Conservation (phyloP, 768 basidiomycete genomes). For the Phlebiopsis gigantea region DNA sequence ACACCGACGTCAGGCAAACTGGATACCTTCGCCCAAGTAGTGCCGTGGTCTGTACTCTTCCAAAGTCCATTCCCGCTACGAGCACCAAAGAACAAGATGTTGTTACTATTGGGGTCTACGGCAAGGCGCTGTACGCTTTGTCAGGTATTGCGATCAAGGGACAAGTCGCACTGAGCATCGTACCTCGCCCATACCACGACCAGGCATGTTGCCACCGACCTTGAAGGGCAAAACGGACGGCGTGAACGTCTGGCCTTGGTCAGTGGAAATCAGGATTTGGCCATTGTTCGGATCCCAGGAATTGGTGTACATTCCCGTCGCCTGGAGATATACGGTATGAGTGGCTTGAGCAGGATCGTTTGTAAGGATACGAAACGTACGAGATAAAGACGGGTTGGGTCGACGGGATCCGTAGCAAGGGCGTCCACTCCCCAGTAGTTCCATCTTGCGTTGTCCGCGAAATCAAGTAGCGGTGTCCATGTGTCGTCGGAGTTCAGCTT, state of each 20-base stretch:
- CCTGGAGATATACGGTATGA: constrained; percentile 26
- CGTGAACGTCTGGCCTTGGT: constrained; percentile 53
- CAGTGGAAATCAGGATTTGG: constrained; percentile 55
- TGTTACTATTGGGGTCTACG: constrained; percentile 59
- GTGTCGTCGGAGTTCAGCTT: constrained; percentile 54
- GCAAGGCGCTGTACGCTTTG: constrained; percentile 41
- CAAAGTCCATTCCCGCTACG: constrained; percentile 61
- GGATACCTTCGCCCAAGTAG: constrained; percentile 53
- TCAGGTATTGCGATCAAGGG: neutral
- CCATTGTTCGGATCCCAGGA: constrained; percentile 60
- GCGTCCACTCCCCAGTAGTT: constrained; percentile 40
- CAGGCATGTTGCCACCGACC: constrained; percentile 66
- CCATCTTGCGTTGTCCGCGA: constrained; percentile 44
- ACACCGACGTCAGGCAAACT: constrained; percentile 53
- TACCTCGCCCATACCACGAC: constrained; percentile 62
- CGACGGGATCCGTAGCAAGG: constrained; percentile 57
- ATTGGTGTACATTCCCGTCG: constrained; percentile 60
- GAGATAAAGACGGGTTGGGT: constrained; percentile 49
- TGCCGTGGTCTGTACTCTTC: constrained; percentile 58
- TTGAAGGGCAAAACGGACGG: constrained; percentile 54
- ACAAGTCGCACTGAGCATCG: neutral
- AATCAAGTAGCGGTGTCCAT: constrained; percentile 62
- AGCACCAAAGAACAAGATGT: constrained; percentile 59
- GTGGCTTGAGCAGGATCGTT: neutral
- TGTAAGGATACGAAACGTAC: constrained; percentile 20